Base-by-base conservation (phyloP, 345 rosid species). In the Dimocarpus longan region DNA sequence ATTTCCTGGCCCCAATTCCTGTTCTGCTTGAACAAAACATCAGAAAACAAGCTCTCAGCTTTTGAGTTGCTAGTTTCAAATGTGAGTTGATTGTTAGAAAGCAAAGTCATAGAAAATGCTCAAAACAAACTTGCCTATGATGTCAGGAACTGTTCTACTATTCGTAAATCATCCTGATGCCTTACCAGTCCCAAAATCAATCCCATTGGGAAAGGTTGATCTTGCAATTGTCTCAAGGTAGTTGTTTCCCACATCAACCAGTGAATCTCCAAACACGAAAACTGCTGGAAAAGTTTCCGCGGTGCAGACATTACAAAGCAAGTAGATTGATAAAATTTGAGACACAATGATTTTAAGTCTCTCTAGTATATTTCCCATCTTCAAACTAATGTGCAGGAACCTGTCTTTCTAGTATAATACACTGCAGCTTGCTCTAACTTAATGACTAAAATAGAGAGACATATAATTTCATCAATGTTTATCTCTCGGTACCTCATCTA, bases 121-220 rank as follows among this genome's bases (percentile, higher is more conserved):
- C 2, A 28, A 28, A 2, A 28, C 32, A 28, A 28, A 28, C 32
- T 28, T 28, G 76, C 85, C 82, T 75, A 82, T 0, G 44, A 78
- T 65, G 64, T 82, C 85, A 32, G 1, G 8, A 0, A 56, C 42
- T 37, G 59, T 74, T 79, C 76, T 82, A 5, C 79, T 69, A 39
- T 78, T 72, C 0, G 70, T 72, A 39, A 40, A 81, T 57, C 80
- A 24, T 3, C 80, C 78, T 1, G 79, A 63, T 7, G 72, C 12
- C 1, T 40, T 22, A 6, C 39, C 42, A 22, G 60, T 46, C 1
- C 71, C 68, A 13, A 78, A 82, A 28, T 28, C 32, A 28, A 28
- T 28, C 1, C 32, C 32, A 28, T 28, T 28, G 32, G 32, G 32
- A 28, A 28, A 28, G 32, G 32, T 28, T 28, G 32, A 2, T 2